Evolutionary conservation across 192 early-diverging fungal genomes (phyloP).

Genomic region (Powellomyces hirtus): DNA sequence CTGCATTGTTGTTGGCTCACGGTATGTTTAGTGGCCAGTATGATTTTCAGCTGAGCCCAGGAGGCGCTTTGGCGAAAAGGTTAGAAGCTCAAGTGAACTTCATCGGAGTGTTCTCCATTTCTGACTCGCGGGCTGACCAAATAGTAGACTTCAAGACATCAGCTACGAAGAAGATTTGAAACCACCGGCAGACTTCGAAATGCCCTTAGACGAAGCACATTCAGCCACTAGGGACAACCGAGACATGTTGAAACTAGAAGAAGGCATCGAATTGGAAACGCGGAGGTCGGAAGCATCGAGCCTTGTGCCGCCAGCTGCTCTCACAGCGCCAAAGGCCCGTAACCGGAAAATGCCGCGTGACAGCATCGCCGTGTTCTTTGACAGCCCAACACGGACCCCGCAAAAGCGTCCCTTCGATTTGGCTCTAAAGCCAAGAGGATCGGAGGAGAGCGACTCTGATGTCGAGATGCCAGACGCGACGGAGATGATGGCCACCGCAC

Average conservation of each 20-base stretch:
- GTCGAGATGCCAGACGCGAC: conserved; percentile 1
- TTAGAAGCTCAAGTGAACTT: not conserved
- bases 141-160: not conserved
- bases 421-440: not conserved
- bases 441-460: not conserved
- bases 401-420: not conserved
- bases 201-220: too few species aligned
- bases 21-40: not conserved
- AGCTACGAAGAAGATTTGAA: conserved; percentile 21
- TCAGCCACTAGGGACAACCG: too few species aligned
- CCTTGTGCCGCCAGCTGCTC: too few species aligned
- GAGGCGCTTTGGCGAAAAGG: not conserved
- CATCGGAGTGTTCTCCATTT: not conserved
- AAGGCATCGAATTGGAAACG: too few species aligned
- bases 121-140: not conserved
- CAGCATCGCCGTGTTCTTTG: conserved; percentile 25
- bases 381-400: not conserved
- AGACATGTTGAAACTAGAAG: too few species aligned
- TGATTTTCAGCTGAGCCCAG: conserved; percentile 7
- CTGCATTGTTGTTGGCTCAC: not conserved
- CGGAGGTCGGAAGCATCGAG: too few species aligned
- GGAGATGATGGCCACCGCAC: not conserved
- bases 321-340: not conserved
- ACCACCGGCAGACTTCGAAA: conserved; percentile 3
- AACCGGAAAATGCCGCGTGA: not conserved